Conservation (phyloP, 257 asterid species). For the Nicotiana benthamiana region DNA sequence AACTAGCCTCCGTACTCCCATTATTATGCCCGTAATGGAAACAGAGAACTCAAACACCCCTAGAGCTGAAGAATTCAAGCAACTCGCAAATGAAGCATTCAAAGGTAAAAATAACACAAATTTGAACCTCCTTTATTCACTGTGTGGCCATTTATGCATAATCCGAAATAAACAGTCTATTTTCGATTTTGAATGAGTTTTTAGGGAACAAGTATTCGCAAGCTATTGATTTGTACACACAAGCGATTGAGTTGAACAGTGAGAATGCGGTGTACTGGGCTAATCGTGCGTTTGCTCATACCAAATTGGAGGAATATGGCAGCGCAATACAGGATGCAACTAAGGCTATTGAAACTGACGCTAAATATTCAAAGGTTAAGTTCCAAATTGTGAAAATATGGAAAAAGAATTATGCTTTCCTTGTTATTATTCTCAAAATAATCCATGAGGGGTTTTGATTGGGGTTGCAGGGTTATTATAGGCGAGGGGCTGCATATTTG, state of each 20-base stretch:
- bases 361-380: slow-evolving; percentile 78
- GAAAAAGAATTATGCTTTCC: neutral
- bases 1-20: neutral
- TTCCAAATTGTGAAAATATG: slow-evolving; percentile 5
- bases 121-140: neutral
- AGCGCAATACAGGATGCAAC: slow-evolving; percentile 94
- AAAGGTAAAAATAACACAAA: slow-evolving; percentile 40
- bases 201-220: slow-evolving; percentile 80
- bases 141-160: neutral
- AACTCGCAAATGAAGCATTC: slow-evolving; percentile 88
- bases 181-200: neutral
- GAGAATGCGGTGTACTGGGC: slow-evolving; percentile 95
- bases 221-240: slow-evolving; percentile 87
- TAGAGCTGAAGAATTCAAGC: slow-evolving; percentile 71
- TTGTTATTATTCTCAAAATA: neutral
- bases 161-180: neutral
- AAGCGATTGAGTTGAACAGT: slow-evolving; percentile 63
- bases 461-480: slow-evolving; percentile 72
- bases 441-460: neutral
- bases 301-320: slow-evolving; percentile 94
- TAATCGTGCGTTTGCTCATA: slow-evolving; percentile 92
- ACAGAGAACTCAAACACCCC: slow-evolving; percentile 40
- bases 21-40: slow-evolving; percentile 73
- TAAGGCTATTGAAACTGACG: slow-evolving; percentile 74
- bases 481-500: slow-evolving; percentile 92